Base-by-base conservation (phyloP, 495 filamentous ascomycete genomes). In the Aspergillus homomorphus region DNA sequence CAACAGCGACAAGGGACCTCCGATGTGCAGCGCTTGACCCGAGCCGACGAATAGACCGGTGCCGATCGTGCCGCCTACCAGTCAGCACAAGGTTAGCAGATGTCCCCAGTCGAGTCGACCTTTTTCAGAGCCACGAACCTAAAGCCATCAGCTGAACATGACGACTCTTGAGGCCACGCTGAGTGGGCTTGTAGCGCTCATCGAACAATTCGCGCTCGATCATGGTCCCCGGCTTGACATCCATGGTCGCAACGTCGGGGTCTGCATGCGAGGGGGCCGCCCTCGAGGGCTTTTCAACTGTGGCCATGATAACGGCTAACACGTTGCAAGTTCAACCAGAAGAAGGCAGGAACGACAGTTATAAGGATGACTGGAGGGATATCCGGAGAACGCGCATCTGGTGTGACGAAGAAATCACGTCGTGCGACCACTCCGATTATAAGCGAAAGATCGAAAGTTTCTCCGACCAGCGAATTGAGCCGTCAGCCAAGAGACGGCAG, bases 71-170 rank as follows among this genome's bases (percentile, higher is more conserved):
- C 85, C 85, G 58, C 86, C 87, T 38, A 14, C 12, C 8, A 14
- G 33, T 38, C 6, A 38, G n/a, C 10, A 12, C 7, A 38, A 38
- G 33, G 33, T 38, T 12, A 38, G 33, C 15, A 38, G n/a, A n/a
- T n/a, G n/a, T n/a, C n/a, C n/a, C n/a, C n/a, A n/a, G n/a, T n/a
- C n/a, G n/a, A n/a, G n/a, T n/a, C n/a, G n/a, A n/a, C n/a, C n/a
- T n/a, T n/a, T n/a, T n/a, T n/a, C 6, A 38, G 12, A 38, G n/a
- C n/a, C n/a, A 38, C 33, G 15, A 12, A 38, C 33, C 33, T 5
- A 89, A 74, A 0, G 87, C 85, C 60, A 88, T 87, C 57, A 89
- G 79, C 67, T 88, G 84, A 23, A 87, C 75, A 61, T 88, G 86
- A 49, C 85, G 78, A 18, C 74, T 84, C 57, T 76, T 74, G 48